These are phyloP conservation scores for Leccinum sublutescens DNA, from an alignment of 768 basidiomycete genomes.

Conservation along the genomic window DNA sequence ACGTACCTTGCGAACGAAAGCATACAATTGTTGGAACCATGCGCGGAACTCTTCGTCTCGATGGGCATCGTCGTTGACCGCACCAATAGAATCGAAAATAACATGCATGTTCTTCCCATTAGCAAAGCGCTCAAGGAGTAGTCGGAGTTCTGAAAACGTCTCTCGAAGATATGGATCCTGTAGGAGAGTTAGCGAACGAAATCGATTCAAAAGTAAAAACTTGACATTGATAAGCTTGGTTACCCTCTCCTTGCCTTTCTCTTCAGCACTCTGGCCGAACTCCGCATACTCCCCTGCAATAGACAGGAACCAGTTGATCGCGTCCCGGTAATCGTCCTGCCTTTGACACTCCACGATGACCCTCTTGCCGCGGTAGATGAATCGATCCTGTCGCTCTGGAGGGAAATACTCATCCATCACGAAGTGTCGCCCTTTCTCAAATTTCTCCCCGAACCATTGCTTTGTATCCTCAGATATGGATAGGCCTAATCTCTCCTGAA, in stretches of 20 bases:
- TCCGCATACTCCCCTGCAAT: constrained; percentile 60
- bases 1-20: constrained; percentile 63
- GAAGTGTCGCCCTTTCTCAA: constrained; percentile 63
- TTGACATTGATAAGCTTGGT: constrained; percentile 14
- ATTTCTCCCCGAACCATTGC: constrained; percentile 49
- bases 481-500: constrained; percentile 40
- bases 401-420: constrained; percentile 86
- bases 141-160: constrained; percentile 64
- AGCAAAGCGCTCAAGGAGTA: constrained; percentile 89
- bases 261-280: constrained; percentile 44
- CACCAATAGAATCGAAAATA: constrained; percentile 68
- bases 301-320: constrained; percentile 69
- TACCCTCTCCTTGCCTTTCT: constrained; percentile 32
- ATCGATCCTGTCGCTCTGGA: constrained; percentile 85
- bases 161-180: constrained; percentile 57
- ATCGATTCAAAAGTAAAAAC: not conserved
- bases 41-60: constrained; percentile 70
- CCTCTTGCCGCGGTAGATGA: constrained; percentile 93
- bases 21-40: constrained; percentile 68
- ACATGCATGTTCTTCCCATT: constrained; percentile 64
- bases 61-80: constrained; percentile 69
- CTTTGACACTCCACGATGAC: constrained; percentile 90
- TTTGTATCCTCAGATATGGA: constrained; percentile 65
- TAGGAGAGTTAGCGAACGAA: constrained; percentile 15
- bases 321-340: constrained; percentile 86